Conservation (phyloP, 2,329 filamentous ascomycete species). For the Penicillium vulpinum region DNA sequence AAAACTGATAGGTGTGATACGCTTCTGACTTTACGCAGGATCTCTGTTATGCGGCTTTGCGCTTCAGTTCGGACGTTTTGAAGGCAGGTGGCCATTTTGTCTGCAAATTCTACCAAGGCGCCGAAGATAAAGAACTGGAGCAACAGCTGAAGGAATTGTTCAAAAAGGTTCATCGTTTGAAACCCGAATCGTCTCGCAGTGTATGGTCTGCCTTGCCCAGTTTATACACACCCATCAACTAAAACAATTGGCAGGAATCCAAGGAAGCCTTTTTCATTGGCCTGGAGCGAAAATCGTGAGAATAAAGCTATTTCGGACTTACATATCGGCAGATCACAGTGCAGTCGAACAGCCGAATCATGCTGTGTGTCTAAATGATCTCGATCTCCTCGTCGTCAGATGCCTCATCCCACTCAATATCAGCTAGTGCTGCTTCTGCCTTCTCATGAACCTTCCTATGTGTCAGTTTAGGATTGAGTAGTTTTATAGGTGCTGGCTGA, state of each 20-base stretch:
- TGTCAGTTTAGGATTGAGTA: neutral
- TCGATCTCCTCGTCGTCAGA: slow-evolving; percentile 41
- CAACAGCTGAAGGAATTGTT: slow-evolving; percentile 74
- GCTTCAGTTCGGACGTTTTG: slow-evolving; percentile 82
- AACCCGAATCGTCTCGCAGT: slow-evolving; percentile 84
- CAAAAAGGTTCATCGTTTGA: slow-evolving; percentile 76
- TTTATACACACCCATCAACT: slow-evolving; percentile 9
- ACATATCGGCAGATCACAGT: neutral
- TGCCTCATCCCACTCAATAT: slow-evolving; percentile 49
- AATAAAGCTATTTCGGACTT: slow-evolving; percentile 30
- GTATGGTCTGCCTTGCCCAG: slow-evolving; percentile 49
- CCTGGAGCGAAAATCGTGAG: slow-evolving; percentile 63
- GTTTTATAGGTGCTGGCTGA: slow-evolving; percentile 11
- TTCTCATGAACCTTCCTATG: slow-evolving; percentile 43
- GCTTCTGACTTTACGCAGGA: slow-evolving; percentile 59
- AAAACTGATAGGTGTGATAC: neutral
- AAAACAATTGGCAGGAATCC: slow-evolving; percentile 61
- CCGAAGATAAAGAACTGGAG: slow-evolving; percentile 80
- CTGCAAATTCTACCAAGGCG: slow-evolving; percentile 95
- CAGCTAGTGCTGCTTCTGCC: slow-evolving; percentile 47
- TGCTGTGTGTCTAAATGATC: slow-evolving; percentile 13
- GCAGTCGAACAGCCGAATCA: neutral
- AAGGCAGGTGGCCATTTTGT: slow-evolving; percentile 83
- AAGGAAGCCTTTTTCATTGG: slow-evolving; percentile 87
- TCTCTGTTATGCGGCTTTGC: slow-evolving; percentile 80